phyloP scores from a whole-genome alignment of 441 rosid species.

The Brassica hybrid region DNA sequence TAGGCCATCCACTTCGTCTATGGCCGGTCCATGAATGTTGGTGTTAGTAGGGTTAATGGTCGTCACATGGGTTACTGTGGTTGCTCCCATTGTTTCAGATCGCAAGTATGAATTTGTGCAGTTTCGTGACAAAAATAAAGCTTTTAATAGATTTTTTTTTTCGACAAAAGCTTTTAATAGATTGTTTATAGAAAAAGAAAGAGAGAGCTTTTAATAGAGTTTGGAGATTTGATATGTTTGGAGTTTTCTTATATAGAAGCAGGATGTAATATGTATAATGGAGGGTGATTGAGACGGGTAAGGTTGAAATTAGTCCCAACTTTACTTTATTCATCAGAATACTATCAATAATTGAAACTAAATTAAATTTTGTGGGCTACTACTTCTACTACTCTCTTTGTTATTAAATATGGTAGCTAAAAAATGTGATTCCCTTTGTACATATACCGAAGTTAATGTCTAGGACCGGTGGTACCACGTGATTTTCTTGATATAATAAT shows the following conservation, averaged over 20 bases:
- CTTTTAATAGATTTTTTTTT: no score
- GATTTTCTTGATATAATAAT: neutral
- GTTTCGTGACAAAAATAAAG: conserved; percentile 30
- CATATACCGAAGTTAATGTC: conserved; percentile 20
- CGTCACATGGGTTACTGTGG: conserved; percentile 2
- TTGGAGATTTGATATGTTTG: conserved; percentile 26
- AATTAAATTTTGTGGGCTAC: conserved; percentile 22
- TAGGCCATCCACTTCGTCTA: conserved; percentile 70
- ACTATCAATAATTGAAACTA: conserved; percentile 31
- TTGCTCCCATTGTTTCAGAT: conserved; percentile 28
- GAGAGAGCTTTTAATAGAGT: conserved; percentile 16
- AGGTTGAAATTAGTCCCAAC: conserved; percentile 16
- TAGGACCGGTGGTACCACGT: conserved; percentile 16
- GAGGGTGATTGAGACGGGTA: conserved; percentile 32
- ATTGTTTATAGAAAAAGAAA: neutral
- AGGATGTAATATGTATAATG: conserved; percentile 16
- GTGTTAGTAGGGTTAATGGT: conserved; percentile 36
- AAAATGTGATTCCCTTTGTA: conserved; percentile 2
- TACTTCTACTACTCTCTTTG: conserved; percentile 21
- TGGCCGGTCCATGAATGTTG: conserved; percentile 51
- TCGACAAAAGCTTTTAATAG: neutral
- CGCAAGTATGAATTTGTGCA: conserved; percentile 19
- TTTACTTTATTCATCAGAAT: conserved; percentile 4
- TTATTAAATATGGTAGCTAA: conserved; percentile 31
- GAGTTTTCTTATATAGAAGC: conserved; percentile 33